Evolutionary conservation across 1,284 basidiomycete genomes (phyloP).

Genomic region (Anthracocystis walkeri): DNA sequence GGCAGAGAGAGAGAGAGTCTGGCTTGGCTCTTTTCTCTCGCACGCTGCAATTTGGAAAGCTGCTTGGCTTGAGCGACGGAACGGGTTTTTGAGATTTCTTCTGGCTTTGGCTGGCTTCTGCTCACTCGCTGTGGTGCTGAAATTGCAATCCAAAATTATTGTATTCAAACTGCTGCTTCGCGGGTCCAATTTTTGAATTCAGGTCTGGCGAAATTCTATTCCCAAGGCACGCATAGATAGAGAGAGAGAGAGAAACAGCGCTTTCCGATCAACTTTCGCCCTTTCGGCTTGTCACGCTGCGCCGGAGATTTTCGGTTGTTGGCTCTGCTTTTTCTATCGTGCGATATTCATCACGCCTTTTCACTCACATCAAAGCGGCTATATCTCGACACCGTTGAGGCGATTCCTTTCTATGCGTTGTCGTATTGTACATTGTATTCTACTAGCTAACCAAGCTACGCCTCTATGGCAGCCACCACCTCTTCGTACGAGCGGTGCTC

Average conservation of each 20-base stretch:
- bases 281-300: background rate
- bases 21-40: conserved; percentile 35
- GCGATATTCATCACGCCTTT: conserved; percentile 10
- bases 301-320: conserved; percentile 24
- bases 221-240: background rate
- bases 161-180: conserved; percentile 10
- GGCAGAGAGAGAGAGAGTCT: background rate
- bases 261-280: conserved; percentile 28
- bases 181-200: conserved; percentile 6
- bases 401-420: background rate
- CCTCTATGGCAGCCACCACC: conserved; percentile 35
- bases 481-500: conserved; percentile 30
- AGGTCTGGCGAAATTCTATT: background rate
- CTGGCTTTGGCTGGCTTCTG: background rate
- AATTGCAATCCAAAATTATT: conserved; percentile 4
- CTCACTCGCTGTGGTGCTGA: background rate
- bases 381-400: background rate
- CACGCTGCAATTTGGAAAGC: conserved; percentile 29
- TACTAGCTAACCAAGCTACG: background rate
- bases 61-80: conserved; percentile 23
- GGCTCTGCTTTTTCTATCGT: conserved; percentile 15
- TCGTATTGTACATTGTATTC: background rate
- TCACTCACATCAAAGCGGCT: background rate
- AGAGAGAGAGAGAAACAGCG: background rate
- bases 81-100: conserved; percentile 16